A percentile compares a stretch with the other conserved stretches of the same genome.
These are phyloP conservation scores for Rubia balearica DNA, from an alignment of 305 asterid genomes.

Conservation along the genomic window DNA sequence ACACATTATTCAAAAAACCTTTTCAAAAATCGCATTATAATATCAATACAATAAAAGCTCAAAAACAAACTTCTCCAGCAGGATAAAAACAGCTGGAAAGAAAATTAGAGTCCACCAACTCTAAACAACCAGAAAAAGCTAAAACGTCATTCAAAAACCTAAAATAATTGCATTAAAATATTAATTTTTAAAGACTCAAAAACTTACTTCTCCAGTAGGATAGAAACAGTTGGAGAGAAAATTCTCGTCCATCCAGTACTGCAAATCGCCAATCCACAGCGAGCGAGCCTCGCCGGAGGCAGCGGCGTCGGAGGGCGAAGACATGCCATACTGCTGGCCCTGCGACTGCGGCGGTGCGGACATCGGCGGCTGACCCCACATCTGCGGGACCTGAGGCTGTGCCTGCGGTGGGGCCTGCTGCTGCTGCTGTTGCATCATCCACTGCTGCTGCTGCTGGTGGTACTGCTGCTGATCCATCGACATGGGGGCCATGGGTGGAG, in stretches of 20 bases:
- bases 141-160: too few relatives aligned
- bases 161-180: too few relatives aligned
- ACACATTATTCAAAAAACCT: background rate
- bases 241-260: conserved; percentile 83
- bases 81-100: too few relatives aligned
- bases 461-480: conserved; percentile 49
- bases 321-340: conserved; percentile 42
- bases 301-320: conserved; percentile 26
- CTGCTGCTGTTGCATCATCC: conserved; percentile 42
- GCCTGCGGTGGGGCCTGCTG: conserved; percentile 29
- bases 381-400: conserved; percentile 44
- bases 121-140: too few relatives aligned
- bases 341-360: conserved; percentile 31
- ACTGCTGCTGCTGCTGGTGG: conserved; percentile 41
- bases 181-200: background rate
- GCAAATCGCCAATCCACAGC: conserved; percentile 88
- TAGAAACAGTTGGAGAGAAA: conserved; percentile 49
- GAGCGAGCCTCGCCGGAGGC: conserved; percentile 52
- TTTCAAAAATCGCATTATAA: background rate
- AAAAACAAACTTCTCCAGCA: background rate
- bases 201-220: conserved; percentile 63
- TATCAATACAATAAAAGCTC: background rate
- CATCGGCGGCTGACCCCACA: conserved; percentile 34
- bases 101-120: too few relatives aligned
- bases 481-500: conserved; percentile 44